Percentiles rank a stretch among this genome's conserved stretches.
Evolutionary conservation across 192 early-diverging fungal genomes (phyloP).

Genomic region (Cladochytrium replicatum): DNA sequence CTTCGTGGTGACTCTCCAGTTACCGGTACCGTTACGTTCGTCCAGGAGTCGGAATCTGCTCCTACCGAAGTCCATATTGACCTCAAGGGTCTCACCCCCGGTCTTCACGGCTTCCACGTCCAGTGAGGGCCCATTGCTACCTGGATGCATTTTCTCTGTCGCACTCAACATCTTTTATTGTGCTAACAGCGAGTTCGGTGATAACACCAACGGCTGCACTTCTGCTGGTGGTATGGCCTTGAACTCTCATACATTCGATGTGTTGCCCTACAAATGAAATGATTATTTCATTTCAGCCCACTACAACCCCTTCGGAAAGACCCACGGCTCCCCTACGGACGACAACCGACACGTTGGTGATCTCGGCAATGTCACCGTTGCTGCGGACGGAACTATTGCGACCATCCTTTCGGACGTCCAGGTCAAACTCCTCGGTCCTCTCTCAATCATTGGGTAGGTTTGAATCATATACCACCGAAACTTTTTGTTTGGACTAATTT

Average conservation of each 20-base stretch:
- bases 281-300: slow-evolving; percentile 37
- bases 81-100: slow-evolving; percentile 49
- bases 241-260: background rate
- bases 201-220: slow-evolving; percentile 65
- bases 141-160: background rate
- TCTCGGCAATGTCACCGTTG: slow-evolving; percentile 70
- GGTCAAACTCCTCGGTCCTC: slow-evolving; percentile 59
- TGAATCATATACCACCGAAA: background rate
- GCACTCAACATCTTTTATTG: background rate
- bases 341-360: slow-evolving; percentile 71
- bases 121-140: slow-evolving; percentile 36
- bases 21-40: slow-evolving; percentile 54
- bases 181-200: slow-evolving; percentile 58
- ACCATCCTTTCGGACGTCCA: slow-evolving; percentile 41
- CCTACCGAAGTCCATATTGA: slow-evolving; percentile 43
- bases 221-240: slow-evolving; percentile 46
- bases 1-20: slow-evolving; percentile 57
- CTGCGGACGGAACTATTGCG: slow-evolving; percentile 43
- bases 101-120: slow-evolving; percentile 75
- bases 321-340: slow-evolving; percentile 68
- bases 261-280: background rate
- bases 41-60: slow-evolving; percentile 45
- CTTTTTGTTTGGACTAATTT: background rate
- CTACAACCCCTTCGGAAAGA: slow-evolving; percentile 70
- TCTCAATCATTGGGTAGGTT: slow-evolving; percentile 59